Base-by-base conservation (phyloP, 1,284 basidiomycete genomes). In the Trichosporon ovoides region DNA sequence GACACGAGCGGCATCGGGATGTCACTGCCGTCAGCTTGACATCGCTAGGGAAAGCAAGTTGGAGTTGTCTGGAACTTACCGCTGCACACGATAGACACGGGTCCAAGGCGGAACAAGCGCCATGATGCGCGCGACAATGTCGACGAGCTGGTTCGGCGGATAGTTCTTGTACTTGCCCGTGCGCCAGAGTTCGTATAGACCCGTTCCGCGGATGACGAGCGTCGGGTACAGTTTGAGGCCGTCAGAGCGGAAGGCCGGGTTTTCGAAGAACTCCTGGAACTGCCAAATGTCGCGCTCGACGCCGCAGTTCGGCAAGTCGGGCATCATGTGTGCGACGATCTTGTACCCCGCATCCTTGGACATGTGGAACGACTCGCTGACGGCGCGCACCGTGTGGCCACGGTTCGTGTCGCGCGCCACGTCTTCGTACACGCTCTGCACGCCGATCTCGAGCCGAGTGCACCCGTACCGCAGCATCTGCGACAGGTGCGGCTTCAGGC, bases 291-390 rank as follows among this genome's bases (percentile, higher is more conserved):
- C 95, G 50, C 95, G 85, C 79, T 98, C 95, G 56, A 96, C 84
- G 40, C 95, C 95, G 56, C 98, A 91, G 74, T 98, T 99, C 13
- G 96, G 96, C 7, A 98, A 83, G 78, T 96, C 87, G 56, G 92
- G 89, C 93, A 97, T 97, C 93, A 96, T 96, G 73, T 97, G 93
- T 18, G 92, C 92, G 38, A 97, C 94, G 57, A 97, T 92, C 80
- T 99, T 99, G 87, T 98, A 99, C 11, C 95, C 95, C 1, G 95
- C 95, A 69, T 99, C 95, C 78, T 99, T 99, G 35, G 94, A 89
- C 67, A 98, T 85, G 72, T 98, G 96, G 80, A 99, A 99, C 7
- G 90, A 93, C 77, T 99, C 95, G 60, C 89, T 88, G 55, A 98
- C 95, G 7, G 96, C 93, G 61, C 93, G 91, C 53, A 99, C 95